Conservation (phyloP, 257 asterid species). For the Datura wrightii region DNA sequence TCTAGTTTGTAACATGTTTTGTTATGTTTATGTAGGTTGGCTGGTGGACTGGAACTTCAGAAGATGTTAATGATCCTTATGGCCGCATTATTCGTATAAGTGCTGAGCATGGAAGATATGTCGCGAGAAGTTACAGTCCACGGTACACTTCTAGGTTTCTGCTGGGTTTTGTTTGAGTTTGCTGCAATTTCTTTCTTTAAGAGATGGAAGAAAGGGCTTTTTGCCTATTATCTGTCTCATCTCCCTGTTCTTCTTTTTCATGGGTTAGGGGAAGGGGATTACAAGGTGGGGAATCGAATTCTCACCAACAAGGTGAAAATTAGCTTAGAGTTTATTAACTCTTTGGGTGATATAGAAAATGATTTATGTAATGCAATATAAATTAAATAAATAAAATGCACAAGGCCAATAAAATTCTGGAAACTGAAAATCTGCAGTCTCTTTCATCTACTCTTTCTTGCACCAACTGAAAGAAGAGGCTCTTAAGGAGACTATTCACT, state of each 20-base stretch:
- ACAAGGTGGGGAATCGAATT: too few species aligned
- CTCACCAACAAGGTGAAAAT: too few species aligned
- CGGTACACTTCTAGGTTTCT: slow-evolving; percentile 56
- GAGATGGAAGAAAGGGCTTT: neutral
- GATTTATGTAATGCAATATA: too few species aligned
- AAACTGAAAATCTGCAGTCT: neutral
- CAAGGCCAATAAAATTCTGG: neutral
- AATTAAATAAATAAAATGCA: too few species aligned
- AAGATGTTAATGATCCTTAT: slow-evolving; percentile 72
- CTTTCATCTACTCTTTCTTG: neutral
- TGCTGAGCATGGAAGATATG: slow-evolving; percentile 92
- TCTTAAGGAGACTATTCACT: neutral
- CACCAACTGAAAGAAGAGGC: neutral
- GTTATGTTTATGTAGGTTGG: slow-evolving; percentile 73
- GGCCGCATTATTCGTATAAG: slow-evolving; percentile 86
- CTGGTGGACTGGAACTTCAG: slow-evolving; percentile 98
- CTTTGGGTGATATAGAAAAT: too few species aligned
- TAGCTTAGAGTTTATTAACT: too few species aligned
- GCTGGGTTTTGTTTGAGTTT: slow-evolving; percentile 28
- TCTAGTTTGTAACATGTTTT: slow-evolving; percentile 33
- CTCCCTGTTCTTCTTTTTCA: neutral
- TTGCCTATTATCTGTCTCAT: neutral
- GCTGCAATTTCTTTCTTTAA: neutral
- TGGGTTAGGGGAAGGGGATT: too few species aligned
- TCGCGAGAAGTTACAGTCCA: slow-evolving; percentile 92